A percentile compares a stretch with the other conserved stretches of the same genome.
Evolutionary conservation across 129 eudicot species (phyloP).

Genomic region (Flaveria bidentis): DNA sequence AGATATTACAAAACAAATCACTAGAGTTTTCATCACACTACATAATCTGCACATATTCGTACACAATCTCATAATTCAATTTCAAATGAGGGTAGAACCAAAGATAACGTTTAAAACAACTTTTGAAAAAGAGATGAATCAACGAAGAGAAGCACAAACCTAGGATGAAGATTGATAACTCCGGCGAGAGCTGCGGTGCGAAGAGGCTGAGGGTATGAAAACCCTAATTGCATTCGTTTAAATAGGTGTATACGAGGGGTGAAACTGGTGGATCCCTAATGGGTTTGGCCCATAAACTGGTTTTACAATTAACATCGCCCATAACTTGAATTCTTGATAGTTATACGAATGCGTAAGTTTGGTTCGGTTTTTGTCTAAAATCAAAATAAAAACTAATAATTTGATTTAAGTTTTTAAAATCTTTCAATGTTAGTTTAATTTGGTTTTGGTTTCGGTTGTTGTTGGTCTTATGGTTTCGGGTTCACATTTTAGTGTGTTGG

Average conservation of each 20-base stretch:
- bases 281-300: constrained; percentile 21
- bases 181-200: constrained; percentile 27
- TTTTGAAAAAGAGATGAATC: background rate
- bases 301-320: background rate
- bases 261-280: constrained; percentile 8
- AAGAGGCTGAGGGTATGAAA: constrained; percentile 26
- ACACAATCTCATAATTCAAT: background rate
- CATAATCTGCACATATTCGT: background rate
- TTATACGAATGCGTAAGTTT: too few species aligned
- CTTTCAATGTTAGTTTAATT: too few species aligned
- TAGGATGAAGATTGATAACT: constrained; percentile 21
- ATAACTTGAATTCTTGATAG: background rate
- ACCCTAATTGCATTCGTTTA: constrained; percentile 36
- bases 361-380: too few species aligned
- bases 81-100: background rate
- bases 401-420: too few species aligned
- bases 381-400: too few species aligned
- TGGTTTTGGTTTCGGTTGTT: too few species aligned
- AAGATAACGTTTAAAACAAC: background rate
- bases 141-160: constrained; percentile 5
- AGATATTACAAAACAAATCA: background rate
- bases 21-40: background rate
- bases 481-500: too few species aligned
- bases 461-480: too few species aligned
- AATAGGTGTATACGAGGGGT: constrained; percentile 11